Evolutionary conservation across 331 rosid species (phyloP), one percentile per base, ranked within the genome.

Genomic region (Quercus phellos): DNA sequence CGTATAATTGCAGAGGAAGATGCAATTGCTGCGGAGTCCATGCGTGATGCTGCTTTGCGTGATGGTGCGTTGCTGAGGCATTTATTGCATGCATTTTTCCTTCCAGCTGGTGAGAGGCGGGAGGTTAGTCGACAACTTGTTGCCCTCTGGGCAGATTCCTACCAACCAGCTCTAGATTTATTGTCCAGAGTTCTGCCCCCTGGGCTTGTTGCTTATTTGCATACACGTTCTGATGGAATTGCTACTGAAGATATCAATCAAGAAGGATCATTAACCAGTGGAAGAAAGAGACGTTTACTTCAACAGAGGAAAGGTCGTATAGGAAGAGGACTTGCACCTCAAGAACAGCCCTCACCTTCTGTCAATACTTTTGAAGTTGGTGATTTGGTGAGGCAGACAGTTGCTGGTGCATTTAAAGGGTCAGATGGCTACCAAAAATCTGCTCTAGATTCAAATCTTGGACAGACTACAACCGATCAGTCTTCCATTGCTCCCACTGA

Each of bases 61-160:
- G 99, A 95, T 88, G 99, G 99, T 83, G 98, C 99, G 78, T 83
- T 95, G 81, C 83, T 95, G 80, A 87, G 99, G 82, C 99, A 95
- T 88, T 88, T 95, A 74, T 71, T 90, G 83, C 93, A 95, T 63
- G 99, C 97, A 0, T 91, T 95, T 84, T 95, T 88, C 85, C 94
- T 93, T 80, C 96, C 96, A 70, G 82, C 89, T 71, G 96, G 97
- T 74, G 98, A 95, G 84, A 87, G 98, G 43, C 91, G 97, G 80
- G 98, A 93, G 82, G 98, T 95, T 77, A 95, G 99, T 80, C 89
- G 90, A 50, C 98, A 95, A 78, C 96, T 95, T 79, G 99, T 95
- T 87, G 99, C 98, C 82, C 98, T 95, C 80, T 95, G 99, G 99
- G 99, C 99, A 27, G 99, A 95, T 88, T 95, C 99, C 34, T 93